Conservation (phyloP, 441 rosid genomes). For the Bruguiera hainesii region DNA sequence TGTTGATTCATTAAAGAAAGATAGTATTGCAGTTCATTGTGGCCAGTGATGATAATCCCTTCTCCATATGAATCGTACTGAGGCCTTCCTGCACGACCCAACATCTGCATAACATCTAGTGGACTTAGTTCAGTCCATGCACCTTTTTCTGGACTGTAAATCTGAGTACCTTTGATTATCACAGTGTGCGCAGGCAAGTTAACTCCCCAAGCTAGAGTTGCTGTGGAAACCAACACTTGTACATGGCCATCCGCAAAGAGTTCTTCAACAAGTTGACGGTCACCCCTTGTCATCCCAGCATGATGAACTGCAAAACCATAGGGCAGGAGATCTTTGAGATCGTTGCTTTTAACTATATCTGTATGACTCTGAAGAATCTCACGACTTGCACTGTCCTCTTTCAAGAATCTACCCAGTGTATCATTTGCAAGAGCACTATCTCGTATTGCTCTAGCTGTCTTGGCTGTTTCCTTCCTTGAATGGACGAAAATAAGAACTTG, state of each 20-base stretch:
- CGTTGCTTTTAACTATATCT: conserved; percentile 66
- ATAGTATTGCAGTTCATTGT: conserved; percentile 76
- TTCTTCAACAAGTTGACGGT: conserved; percentile 79
- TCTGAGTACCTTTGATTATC: conserved; percentile 90
- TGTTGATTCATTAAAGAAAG: conserved; percentile 96
- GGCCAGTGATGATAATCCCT: conserved; percentile 93
- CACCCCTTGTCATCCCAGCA: conserved; percentile 88
- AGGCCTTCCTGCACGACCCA: conserved; percentile 99
- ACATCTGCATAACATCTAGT: conserved; percentile 97
- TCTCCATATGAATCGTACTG: conserved; percentile 87
- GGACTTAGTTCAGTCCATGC: conserved; percentile 98
- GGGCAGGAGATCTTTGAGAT: conserved; percentile 80
- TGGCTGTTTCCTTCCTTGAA: conserved; percentile 96
- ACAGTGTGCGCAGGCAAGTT: conserved; percentile 95
- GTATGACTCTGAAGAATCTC: conserved; percentile 78
- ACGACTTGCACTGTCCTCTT: conserved; percentile 82
- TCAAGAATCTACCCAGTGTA: conserved; percentile 79
- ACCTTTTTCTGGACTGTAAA: conserved; percentile 95
- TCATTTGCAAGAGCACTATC: conserved; percentile 85
- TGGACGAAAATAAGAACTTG: conserved; percentile 97
- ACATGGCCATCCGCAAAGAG: conserved; percentile 73
- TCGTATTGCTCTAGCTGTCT: conserved; percentile 83
- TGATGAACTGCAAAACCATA: conserved; percentile 98
- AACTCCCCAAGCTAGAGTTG: conserved; percentile 99
- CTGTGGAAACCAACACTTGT: conserved; percentile 88